Evolutionary conservation across 805 yeast species (phyloP).

Genomic region (Myxozyma lipomycoides): DNA sequence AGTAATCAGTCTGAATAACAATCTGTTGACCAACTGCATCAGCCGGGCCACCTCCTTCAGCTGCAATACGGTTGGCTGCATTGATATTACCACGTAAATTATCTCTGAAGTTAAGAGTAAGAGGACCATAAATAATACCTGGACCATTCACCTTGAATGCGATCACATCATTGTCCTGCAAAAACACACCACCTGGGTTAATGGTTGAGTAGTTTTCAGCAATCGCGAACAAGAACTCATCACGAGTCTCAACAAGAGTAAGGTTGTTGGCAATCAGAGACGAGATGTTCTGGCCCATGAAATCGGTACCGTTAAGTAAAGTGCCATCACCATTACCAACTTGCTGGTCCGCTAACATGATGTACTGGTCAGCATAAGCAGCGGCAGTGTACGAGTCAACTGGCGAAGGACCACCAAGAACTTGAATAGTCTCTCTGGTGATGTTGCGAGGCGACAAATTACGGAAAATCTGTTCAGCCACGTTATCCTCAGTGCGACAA

Average conservation of each 20-base stretch:
- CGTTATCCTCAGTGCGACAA: slow-evolving; percentile 23
- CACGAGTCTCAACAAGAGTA: slow-evolving; percentile 26
- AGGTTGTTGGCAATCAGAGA: slow-evolving; percentile 12
- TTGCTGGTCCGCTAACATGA: slow-evolving; percentile 7
- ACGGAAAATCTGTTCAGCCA: slow-evolving; percentile 24
- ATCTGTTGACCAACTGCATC: neutral
- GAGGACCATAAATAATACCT: slow-evolving; percentile 30
- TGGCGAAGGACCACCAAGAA: slow-evolving; percentile 24
- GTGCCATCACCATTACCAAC: neutral
- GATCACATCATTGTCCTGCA: slow-evolving; percentile 29
- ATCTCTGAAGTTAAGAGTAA: slow-evolving; percentile 33
- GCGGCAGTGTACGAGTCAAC: slow-evolving; percentile 24
- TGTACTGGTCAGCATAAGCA: slow-evolving; percentile 15
- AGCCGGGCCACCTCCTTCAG: neutral
- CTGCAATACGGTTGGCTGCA: neutral
- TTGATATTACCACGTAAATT: slow-evolving; percentile 35
- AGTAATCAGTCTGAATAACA: slow-evolving; percentile 32
- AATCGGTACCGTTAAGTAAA: slow-evolving; percentile 14
- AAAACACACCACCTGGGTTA: slow-evolving; percentile 37
- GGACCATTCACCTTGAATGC: slow-evolving; percentile 33
- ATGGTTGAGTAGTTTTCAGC: slow-evolving; percentile 29
- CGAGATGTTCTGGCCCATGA: slow-evolving; percentile 13
- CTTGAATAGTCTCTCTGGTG: slow-evolving; percentile 12
- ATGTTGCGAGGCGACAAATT: slow-evolving; percentile 13
- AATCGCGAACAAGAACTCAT: slow-evolving; percentile 29